phyloP scores from a whole-genome alignment of 2,329 filamentous ascomycete species.

The Colletotrichum sojae region DNA sequence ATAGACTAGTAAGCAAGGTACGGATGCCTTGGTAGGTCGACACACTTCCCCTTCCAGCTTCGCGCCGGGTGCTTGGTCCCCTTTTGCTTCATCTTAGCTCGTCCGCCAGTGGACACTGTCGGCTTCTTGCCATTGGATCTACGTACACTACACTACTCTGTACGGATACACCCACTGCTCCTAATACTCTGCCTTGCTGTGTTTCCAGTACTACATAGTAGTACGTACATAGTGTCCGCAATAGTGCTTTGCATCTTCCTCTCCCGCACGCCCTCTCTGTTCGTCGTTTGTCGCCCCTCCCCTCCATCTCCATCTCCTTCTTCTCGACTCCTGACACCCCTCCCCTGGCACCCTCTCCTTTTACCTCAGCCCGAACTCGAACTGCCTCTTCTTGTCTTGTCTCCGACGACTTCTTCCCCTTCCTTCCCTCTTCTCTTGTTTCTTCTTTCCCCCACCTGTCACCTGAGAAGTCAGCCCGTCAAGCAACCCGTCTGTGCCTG shows the following conservation, averaged over 20 bases:
- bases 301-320: constrained; percentile 3
- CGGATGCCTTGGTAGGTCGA: neutral
- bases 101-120: constrained; percentile 31
- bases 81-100: constrained; percentile 31
- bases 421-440: constrained; percentile 35
- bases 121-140: constrained; percentile 19
- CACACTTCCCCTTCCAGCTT: constrained; percentile 24
- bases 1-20: neutral
- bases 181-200: neutral
- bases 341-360: constrained; percentile 32
- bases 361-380: constrained; percentile 31
- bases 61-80: constrained; percentile 35
- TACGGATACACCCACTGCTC: neutral
- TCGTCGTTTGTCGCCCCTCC: neutral
- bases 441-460: constrained; percentile 40
- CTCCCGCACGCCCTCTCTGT: neutral
- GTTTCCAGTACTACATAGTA: neutral
- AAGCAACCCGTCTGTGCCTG: constrained; percentile 37
- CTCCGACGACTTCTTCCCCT: constrained; percentile 25
- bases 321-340: constrained; percentile 20
- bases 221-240: neutral
- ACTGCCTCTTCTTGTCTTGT: constrained; percentile 40
- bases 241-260: constrained; percentile 9
- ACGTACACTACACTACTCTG: neutral
- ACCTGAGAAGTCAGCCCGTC: constrained; percentile 34